Percentiles rank a stretch among this genome's conserved stretches.
These are phyloP conservation scores for Xylaria digitata DNA, from an alignment of 2,329 filamentous ascomycete genomes.

Conservation along the genomic window DNA sequence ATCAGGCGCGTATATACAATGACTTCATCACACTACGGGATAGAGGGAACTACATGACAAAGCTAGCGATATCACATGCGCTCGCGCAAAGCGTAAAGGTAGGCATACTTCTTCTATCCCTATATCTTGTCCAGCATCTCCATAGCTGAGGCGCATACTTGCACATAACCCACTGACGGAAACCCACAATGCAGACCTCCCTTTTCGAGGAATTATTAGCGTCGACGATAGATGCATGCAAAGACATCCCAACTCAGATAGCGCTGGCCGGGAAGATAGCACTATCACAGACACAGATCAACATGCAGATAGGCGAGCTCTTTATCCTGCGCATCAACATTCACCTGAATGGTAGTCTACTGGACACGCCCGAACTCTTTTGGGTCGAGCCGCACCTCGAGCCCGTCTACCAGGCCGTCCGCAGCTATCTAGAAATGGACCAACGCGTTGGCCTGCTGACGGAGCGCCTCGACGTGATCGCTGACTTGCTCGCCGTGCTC, in stretches of 20 bases:
- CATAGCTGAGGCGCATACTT: neutral
- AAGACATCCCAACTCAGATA: constrained; percentile 92
- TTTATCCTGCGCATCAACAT: constrained; percentile 99
- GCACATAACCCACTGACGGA: constrained; percentile 14
- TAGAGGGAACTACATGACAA: constrained; percentile 97
- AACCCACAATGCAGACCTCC: constrained; percentile 72
- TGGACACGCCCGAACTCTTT: constrained; percentile 97
- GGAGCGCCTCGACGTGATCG: constrained; percentile 91
- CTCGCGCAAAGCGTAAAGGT: constrained; percentile 95
- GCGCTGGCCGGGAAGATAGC: constrained; percentile 92
- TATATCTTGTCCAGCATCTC: neutral
- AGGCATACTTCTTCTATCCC: constrained; percentile 21
- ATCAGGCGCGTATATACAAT: constrained; percentile 98
- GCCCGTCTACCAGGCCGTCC: constrained; percentile 93
- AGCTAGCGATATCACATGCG: constrained; percentile 95
- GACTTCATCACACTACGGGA: constrained; percentile 97
- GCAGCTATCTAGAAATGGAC: constrained; percentile 98
- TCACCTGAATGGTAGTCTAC: constrained; percentile 94
- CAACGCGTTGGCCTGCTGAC: constrained; percentile 90
- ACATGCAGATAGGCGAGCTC: constrained; percentile 99
- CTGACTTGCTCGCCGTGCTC: constrained; percentile 88
- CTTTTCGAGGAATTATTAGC: constrained; percentile 96
- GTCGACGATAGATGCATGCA: constrained; percentile 91
- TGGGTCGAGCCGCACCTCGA: constrained; percentile 98
- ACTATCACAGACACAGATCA: constrained; percentile 88